A percentile compares a stretch with the other conserved stretches of the same genome.
phyloP scores from a whole-genome alignment of 2,329 filamentous ascomycete genomes.

The Ramularia endophylla region DNA sequence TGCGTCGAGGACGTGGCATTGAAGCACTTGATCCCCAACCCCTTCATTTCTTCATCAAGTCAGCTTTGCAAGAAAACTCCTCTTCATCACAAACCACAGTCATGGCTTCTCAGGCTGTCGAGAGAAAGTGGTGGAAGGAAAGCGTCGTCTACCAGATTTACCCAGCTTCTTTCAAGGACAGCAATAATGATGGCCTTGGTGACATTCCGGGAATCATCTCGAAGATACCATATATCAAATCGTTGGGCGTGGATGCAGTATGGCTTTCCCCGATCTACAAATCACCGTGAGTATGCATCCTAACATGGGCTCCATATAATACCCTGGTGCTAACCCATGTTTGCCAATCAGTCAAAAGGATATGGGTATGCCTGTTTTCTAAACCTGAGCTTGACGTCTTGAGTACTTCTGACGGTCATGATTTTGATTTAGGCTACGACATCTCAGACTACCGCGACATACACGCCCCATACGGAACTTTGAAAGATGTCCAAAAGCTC shows the following conservation, averaged over 20 bases:
- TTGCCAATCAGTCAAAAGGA: too few species aligned
- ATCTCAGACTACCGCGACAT: conserved; percentile 42
- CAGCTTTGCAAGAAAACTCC: too few species aligned
- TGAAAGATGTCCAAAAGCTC: conserved; percentile 42
- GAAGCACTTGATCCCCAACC: too few species aligned
- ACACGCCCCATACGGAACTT: conserved; percentile 42
- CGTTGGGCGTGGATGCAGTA: conserved; percentile 50
- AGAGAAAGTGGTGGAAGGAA: conserved; percentile 34
- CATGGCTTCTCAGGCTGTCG: neutral
- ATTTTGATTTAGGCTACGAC: conserved; percentile 47
- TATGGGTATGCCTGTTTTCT: too few species aligned
- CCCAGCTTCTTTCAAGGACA: conserved; percentile 50
- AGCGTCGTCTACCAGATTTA: conserved; percentile 46
- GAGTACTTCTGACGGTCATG: too few species aligned
- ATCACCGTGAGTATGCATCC: neutral
- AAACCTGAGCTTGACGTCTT: too few species aligned
- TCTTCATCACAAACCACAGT: too few species aligned
- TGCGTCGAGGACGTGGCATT: too few species aligned
- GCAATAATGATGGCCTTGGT: conserved; percentile 54
- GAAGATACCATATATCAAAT: conserved; percentile 53
- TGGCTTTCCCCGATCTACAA: conserved; percentile 45
- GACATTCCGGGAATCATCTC: conserved; percentile 60
- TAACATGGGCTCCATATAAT: too few species aligned
- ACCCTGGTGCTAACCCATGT: too few species aligned
- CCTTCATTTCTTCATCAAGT: too few species aligned